Evolutionary conservation across 2,329 filamentous ascomycete species (phyloP), one percentile per base, ranked within the genome.

Genomic region (Incumbomyces lentus): DNA sequence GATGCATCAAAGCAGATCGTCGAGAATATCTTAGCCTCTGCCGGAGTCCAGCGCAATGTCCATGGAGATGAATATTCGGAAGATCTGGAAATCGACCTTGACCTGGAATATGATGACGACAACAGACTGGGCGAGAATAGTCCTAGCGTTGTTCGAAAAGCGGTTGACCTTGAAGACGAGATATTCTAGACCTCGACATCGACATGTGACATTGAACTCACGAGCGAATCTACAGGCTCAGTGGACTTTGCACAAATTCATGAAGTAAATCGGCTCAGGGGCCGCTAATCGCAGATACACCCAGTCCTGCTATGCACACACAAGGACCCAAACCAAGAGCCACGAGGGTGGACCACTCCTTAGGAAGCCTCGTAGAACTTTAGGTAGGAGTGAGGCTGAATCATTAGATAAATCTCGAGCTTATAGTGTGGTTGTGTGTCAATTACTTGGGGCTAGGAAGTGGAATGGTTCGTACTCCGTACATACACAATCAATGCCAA

Each of bases 1-100:
- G 70, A 73, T 62, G 70, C 70, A 8, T 70, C 68, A 1, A 70
- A 67, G 47, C 66, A 68, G 2, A 73, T 73, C 14, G 69, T 73
- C 12, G 65, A 68, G 11, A 68, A 72, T 53, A 59, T 73, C 4
- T 56, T 73, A 2, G 61, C 64, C 31, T 71, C 67, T 5, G 70
- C 70, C 16, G 68, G 68, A 2, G 45, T 56, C 2, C 64, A 65
- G 12, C 18, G 37, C 14, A 37, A 37, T 30, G 65, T 62, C 30
- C 54, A 52, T 36, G 44, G 34, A 10, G 36, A 46, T 10, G 44
- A 46, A 2, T 7, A 40, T 2, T 40, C 44, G 11, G 44, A 46
- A 13, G 44, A 46, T 4, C 36, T 46, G 11, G 44, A 46, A 12
- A 40, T 46, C 17, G 44, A 46, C 18, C 16, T 46, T 17, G 44